Conservation (phyloP, 2,329 filamentous ascomycete genomes). For the Orbilia quercus region DNA sequence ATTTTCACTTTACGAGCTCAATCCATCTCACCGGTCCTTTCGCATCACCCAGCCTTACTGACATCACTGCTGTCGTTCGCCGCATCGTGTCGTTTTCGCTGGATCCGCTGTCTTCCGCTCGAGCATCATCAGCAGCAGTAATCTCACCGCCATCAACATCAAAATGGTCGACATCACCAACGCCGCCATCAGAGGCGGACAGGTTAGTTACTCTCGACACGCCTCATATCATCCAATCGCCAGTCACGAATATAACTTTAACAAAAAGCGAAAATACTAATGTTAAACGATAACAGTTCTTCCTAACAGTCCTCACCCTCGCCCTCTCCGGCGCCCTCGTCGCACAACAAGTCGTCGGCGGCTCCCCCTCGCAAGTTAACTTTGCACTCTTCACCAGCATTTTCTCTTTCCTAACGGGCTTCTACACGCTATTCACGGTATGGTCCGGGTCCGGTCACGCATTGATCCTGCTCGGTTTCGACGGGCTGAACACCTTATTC, state of each 20-base stretch:
- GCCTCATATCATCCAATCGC: background rate
- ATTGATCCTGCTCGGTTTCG: slow-evolving; percentile 64
- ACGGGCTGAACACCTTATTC: slow-evolving; percentile 66
- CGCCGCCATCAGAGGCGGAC: slow-evolving; percentile 32
- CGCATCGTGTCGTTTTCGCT: slow-evolving; percentile 1
- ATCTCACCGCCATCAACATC: background rate
- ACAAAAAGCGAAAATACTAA: background rate
- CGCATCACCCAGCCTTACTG: background rate
- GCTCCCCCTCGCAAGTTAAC: slow-evolving; percentile 71
- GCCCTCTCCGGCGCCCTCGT: slow-evolving; percentile 59
- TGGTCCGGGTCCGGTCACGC: slow-evolving; percentile 61
- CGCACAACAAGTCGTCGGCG: slow-evolving; percentile 63
- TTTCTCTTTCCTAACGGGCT: slow-evolving; percentile 66
- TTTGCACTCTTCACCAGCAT: slow-evolving; percentile 67
- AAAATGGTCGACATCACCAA: slow-evolving; percentile 32
- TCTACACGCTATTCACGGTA: slow-evolving; percentile 65
- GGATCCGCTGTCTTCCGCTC: slow-evolving; percentile 13
- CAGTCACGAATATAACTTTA: too few species aligned
- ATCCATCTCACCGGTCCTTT: slow-evolving; percentile 29
- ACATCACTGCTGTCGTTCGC: background rate
- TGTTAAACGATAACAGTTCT: slow-evolving; percentile 34
- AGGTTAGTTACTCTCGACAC: slow-evolving; percentile 13
- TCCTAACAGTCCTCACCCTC: slow-evolving; percentile 57
- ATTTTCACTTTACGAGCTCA: slow-evolving; percentile 30
- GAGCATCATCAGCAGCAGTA: background rate